Percentiles rank a stretch among this genome's conserved stretches.
Evolutionary conservation across 2,329 filamentous ascomycete species (phyloP).

Genomic region (Diatrype stigma): DNA sequence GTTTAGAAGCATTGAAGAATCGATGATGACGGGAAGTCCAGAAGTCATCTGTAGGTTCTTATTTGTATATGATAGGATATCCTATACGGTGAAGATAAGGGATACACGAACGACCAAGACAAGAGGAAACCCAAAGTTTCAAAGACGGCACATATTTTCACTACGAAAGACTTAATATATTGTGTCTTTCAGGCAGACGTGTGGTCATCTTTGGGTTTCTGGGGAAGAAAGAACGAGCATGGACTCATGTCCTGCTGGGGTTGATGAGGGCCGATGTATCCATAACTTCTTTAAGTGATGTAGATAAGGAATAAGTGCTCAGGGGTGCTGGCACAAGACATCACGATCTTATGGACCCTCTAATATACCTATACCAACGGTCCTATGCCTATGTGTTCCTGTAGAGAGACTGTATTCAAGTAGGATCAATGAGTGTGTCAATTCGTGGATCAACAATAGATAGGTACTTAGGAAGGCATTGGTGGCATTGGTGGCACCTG

Average conservation of each 20-base stretch:
- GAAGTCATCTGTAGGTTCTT: slow-evolving; percentile 3
- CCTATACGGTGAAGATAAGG: not conserved
- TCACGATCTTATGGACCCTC: no score
- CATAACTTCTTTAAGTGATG: not conserved
- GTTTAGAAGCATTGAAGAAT: slow-evolving; percentile 1
- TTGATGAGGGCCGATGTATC: not conserved
- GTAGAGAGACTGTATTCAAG: no score
- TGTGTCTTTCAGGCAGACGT: not conserved
- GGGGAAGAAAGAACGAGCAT: not conserved
- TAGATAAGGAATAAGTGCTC: no score
- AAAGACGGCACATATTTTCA: not conserved
- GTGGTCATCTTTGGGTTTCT: not conserved
- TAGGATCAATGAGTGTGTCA: no score
- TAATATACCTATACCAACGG: no score
- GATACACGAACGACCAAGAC: not conserved
- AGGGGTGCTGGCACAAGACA: no score
- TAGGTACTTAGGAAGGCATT: no score
- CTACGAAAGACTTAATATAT: not conserved
- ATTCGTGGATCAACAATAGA: no score
- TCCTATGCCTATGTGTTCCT: no score
- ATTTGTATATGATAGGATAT: slow-evolving; percentile 15
- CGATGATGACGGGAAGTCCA: not conserved
- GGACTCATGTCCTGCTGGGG: not conserved
- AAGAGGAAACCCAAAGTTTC: not conserved
- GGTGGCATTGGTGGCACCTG: no score